These are phyloP conservation scores for Spergularia bocconei DNA, from an alignment of 148 eudicot species.

Conservation along the genomic window DNA sequence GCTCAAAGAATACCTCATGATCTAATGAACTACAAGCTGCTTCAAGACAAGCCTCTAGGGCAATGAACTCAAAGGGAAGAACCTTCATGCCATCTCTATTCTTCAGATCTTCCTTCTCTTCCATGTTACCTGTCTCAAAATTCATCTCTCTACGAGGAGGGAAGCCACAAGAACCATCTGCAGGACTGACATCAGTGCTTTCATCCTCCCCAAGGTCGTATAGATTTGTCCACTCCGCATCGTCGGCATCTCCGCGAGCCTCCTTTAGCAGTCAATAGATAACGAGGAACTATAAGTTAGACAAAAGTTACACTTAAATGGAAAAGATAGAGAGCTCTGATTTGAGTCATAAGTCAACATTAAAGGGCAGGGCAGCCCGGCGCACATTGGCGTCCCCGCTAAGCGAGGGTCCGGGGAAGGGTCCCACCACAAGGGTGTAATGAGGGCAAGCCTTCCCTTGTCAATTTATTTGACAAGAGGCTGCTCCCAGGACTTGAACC, in stretches of 20 bases:
- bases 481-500: no score
- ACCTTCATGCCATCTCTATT: constrained; percentile 70
- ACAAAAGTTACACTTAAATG: background rate
- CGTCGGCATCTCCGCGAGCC: constrained; percentile 41
- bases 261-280: constrained; percentile 36
- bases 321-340: background rate
- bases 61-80: constrained; percentile 95
- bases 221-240: constrained; percentile 61
- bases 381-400: no score
- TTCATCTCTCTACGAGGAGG: constrained; percentile 38
- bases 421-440: no score
- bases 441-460: no score
- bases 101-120: constrained; percentile 56
- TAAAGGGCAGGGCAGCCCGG: no score
- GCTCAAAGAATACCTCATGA: constrained; percentile 49
- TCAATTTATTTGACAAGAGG: no score
- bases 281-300: constrained; percentile 1
- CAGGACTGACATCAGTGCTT: constrained; percentile 57
- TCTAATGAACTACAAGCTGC: constrained; percentile 93
- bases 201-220: constrained; percentile 68
- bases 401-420: no score
- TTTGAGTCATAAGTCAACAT: no score
- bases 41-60: constrained; percentile 95
- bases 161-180: constrained; percentile 47
- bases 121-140: constrained; percentile 45